These are phyloP conservation scores for Penicillium flavigenum DNA, from an alignment of 495 filamentous ascomycete genomes.

Conservation along the genomic window DNA sequence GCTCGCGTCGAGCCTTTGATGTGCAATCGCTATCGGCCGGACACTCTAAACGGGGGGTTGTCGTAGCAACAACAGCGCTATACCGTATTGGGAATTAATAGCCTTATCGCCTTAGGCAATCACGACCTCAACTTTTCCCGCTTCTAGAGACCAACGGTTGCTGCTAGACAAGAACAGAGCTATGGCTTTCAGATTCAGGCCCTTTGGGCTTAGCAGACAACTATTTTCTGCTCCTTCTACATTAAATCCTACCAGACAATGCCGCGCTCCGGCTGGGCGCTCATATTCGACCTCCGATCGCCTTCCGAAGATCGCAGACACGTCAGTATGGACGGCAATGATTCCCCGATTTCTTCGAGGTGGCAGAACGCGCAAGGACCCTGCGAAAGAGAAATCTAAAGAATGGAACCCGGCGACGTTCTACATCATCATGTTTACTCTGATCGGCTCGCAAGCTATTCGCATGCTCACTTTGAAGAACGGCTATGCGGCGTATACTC, in stretches of 20 bases:
- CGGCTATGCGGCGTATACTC: slow-evolving; percentile 66
- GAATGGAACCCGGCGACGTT: slow-evolving; percentile 93
- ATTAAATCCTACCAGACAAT: slow-evolving; percentile 6
- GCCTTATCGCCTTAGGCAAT: slow-evolving; percentile 26
- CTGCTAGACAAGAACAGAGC: slow-evolving; percentile 16
- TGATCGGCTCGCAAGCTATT: slow-evolving; percentile 93
- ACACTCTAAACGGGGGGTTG: slow-evolving; percentile 33
- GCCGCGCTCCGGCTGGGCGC: slow-evolving; percentile 16
- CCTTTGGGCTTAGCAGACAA: slow-evolving; percentile 12
- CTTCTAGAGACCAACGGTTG: neutral
- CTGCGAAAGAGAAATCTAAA: slow-evolving; percentile 54
- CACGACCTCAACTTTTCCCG: slow-evolving; percentile 15
- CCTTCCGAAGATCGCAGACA: slow-evolving; percentile 59
- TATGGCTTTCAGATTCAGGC: slow-evolving; percentile 16
- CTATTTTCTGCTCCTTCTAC: slow-evolving; percentile 4
- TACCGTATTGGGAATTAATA: slow-evolving; percentile 12
- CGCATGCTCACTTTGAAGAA: slow-evolving; percentile 81
- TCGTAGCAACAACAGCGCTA: slow-evolving; percentile 43
- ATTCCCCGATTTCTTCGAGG: slow-evolving; percentile 53
- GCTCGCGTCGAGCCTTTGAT: slow-evolving; percentile 19
- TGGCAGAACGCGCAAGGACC: slow-evolving; percentile 27
- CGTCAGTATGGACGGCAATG: slow-evolving; percentile 69
- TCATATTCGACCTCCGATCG: slow-evolving; percentile 36
- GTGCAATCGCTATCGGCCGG: slow-evolving; percentile 30
- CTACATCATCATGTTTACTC: slow-evolving; percentile 84